Evolutionary conservation across 495 filamentous ascomycete species (phyloP).

Genomic region (Thozetella sp.): DNA sequence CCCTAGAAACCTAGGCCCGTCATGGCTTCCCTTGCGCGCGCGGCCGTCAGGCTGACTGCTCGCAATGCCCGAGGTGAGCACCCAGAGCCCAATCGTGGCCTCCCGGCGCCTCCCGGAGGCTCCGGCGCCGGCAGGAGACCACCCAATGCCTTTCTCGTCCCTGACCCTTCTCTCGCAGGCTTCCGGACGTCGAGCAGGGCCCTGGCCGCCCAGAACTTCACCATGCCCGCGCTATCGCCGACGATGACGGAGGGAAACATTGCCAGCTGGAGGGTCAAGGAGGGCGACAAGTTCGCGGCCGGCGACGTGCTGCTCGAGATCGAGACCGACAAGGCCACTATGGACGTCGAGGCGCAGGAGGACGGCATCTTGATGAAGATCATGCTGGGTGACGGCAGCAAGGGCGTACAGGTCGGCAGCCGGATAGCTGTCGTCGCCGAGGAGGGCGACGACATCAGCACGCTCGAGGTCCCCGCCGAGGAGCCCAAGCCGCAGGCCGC

Average conservation of each 20-base stretch:
- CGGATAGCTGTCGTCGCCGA: conserved; percentile 80
- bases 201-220: conserved; percentile 74
- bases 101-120: conserved; percentile 7
- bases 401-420: conserved; percentile 69
- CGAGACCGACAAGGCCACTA: conserved; percentile 86
- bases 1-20: conserved; percentile 15
- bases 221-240: conserved; percentile 84
- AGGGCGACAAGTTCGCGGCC: conserved; percentile 74
- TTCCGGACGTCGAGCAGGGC: conserved; percentile 60
- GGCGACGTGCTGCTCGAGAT: conserved; percentile 85
- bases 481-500: conserved; percentile 32
- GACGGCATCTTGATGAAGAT: conserved; percentile 82
- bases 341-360: conserved; percentile 90
- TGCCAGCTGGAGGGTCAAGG: conserved; percentile 73
- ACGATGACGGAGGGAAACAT: conserved; percentile 90
- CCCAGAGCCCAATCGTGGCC: conserved; percentile 29
- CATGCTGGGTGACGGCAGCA: conserved; percentile 67
- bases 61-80: conserved; percentile 47
- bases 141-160: conserved; percentile 1
- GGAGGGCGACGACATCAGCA: conserved; percentile 69
- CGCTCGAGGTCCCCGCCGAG: conserved; percentile 69
- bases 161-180: conserved; percentile 37
- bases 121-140: conserved; percentile 3
- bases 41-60: conserved; percentile 43
- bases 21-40: conserved; percentile 56